Base-by-base conservation (phyloP, 2,329 filamentous ascomycete species). In the Cladosporium sp. region DNA sequence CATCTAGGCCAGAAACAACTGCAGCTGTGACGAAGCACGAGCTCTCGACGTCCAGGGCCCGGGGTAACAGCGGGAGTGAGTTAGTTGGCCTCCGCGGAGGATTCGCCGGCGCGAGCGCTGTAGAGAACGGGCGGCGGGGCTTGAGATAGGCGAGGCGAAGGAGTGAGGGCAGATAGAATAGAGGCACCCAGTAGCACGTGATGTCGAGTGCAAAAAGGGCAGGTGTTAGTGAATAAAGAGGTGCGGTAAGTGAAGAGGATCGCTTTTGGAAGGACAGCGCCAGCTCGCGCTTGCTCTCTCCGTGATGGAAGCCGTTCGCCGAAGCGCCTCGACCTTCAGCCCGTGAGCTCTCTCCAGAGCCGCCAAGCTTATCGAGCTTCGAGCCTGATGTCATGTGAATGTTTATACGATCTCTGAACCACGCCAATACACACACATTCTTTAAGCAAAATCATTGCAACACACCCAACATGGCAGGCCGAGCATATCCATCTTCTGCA, bases 11-110 rank as follows among this genome's bases (percentile, higher is more conserved):
- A 38, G 18, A 16, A 48, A 48, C 36, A 20, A 48, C 45, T 48
- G 45, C 45, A 48, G 45, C 36, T 40, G 45, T 48, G 45, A 48
- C 45, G 45, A 48, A 48, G 45, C 45, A 40, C 45, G 36, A 48
- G 45, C 45, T 33, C 32, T 48, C 45, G 45, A 48, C 18, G 45
- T 39, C 45, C 45, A 48, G 42, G 33, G 27, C 36, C 43, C 45
- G 45, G 45, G 45, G 45, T 48, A 48, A 40, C 45, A 48, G 45
- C 45, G 45, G 45, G 30, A 48, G 45, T 48, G 36, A 48, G 32
- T 35, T 27, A 48, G 32, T 35, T 27, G 45, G 45, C 36, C 45
- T 48, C 36, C 45, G 45, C 45, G 45, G 45, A 48, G 36, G 45
- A 48, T 48, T 48, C 11, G 22, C 43, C 25, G 33, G 43, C 32